Conservation (phyloP, 768 basidiomycete genomes). For the Serendipita vermifera region DNA sequence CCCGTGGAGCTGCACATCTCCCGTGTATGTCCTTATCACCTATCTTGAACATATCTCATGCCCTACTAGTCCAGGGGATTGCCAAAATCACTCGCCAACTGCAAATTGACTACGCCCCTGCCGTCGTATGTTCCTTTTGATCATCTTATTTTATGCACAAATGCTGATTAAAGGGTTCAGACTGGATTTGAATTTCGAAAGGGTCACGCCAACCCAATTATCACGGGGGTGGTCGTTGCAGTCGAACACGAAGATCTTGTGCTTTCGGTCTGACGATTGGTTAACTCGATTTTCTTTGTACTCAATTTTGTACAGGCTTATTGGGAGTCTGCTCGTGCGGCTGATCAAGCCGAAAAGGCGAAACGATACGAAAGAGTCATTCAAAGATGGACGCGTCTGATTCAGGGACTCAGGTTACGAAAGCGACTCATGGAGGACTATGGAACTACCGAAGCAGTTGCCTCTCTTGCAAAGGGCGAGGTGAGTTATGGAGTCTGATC, state of each 20-base stretch:
- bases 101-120: constrained; percentile 85
- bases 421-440: constrained; percentile 75
- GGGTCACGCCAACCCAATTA: constrained; percentile 69
- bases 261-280: constrained; percentile 48
- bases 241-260: constrained; percentile 60
- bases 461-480: neutral
- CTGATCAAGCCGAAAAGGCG: constrained; percentile 57
- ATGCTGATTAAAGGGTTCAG: constrained; percentile 28
- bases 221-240: constrained; percentile 79
- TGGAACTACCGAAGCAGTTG: constrained; percentile 14
- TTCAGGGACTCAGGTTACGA: constrained; percentile 79
- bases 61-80: constrained; percentile 56
- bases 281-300: constrained; percentile 10
- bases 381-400: constrained; percentile 77
- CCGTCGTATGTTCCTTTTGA: constrained; percentile 56
- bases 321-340: constrained; percentile 64
- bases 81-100: constrained; percentile 81
- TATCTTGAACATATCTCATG: constrained; percentile 12
- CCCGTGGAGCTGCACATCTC: constrained; percentile 70
- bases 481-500: neutral
- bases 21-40: constrained; percentile 52
- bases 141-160: neutral
- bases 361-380: constrained; percentile 70
- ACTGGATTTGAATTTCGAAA: constrained; percentile 96
- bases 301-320: constrained; percentile 48